Conservation (phyloP, 225 moss, liverwort and hornwort species). For the Pseudoscleropodium purum region DNA sequence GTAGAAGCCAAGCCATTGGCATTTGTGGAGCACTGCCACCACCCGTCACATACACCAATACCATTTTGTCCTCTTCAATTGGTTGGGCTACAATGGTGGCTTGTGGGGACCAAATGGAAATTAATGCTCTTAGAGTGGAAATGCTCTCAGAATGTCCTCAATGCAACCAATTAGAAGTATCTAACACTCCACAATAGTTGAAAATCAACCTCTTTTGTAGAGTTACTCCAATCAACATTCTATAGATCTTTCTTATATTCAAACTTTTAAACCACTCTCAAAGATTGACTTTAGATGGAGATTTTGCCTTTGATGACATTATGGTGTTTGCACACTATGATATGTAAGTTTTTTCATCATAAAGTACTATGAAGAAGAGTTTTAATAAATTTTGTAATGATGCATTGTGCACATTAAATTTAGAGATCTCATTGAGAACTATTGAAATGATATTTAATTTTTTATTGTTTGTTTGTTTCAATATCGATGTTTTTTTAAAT, state of each 20-base stretch:
- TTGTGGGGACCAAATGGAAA: not conserved
- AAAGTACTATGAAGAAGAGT: not conserved
- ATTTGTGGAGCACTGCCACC: fast-evolving
- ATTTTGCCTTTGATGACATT: not conserved
- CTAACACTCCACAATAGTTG: not conserved
- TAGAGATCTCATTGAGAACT: not conserved
- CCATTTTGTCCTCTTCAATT: fast-evolving
- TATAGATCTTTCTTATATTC: not conserved
- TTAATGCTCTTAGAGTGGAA: not conserved
- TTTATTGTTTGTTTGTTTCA: not conserved
- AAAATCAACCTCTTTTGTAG: not conserved
- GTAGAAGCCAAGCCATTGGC: too few species aligned
- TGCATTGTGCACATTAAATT: too few species aligned
- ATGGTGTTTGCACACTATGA: fast-evolving
- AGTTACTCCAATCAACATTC: not conserved
- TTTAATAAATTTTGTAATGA: not conserved
- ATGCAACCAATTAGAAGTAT: not conserved
- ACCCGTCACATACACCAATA: fast-evolving
- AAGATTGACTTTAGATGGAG: not conserved
- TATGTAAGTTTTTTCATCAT: fast-evolving
- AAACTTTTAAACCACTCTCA: fast-evolving
- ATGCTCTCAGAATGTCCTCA: not conserved
- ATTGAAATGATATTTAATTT: not conserved
- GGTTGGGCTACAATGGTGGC: fast-evolving
- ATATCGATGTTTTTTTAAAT: not conserved